These are phyloP conservation scores for Neonothopanus nambi DNA, from an alignment of 1,284 basidiomycete genomes.

Conservation along the genomic window DNA sequence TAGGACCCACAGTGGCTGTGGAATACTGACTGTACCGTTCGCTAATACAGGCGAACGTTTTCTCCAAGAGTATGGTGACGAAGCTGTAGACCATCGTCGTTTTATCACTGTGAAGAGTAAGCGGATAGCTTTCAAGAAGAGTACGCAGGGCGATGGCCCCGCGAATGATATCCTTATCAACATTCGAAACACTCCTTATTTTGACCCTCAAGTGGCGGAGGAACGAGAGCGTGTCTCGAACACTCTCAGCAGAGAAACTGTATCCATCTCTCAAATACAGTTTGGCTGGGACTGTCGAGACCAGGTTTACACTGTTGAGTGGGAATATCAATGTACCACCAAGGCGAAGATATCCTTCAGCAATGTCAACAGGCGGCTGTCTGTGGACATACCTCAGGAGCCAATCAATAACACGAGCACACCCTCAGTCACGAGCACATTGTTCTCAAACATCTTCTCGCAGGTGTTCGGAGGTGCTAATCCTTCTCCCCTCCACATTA, in stretches of 20 bases:
- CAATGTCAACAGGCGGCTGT: constrained; percentile 22
- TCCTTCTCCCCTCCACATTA: too few species aligned
- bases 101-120: background rate
- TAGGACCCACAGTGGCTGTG: constrained; percentile 11
- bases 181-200: constrained; percentile 37
- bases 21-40: constrained; percentile 14
- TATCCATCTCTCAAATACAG: constrained; percentile 40
- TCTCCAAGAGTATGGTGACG: constrained; percentile 12
- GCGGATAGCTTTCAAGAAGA: constrained; percentile 6
- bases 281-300: constrained; percentile 62
- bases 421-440: too few species aligned
- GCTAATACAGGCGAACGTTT: constrained; percentile 9
- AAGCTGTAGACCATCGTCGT: background rate
- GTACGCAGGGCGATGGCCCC: background rate
- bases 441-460: too few species aligned
- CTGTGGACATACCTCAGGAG: background rate
- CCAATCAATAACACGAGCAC: too few species aligned
- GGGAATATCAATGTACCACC: constrained; percentile 37
- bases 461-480: too few species aligned
- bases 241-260: constrained; percentile 29
- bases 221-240: constrained; percentile 30
- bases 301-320: constrained; percentile 55
- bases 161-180: constrained; percentile 5
- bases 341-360: constrained; percentile 29
- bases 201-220: constrained; percentile 40